Evolutionary conservation across 345 rosid genomes (phyloP).

Genomic region (Triadica sebifera): DNA sequence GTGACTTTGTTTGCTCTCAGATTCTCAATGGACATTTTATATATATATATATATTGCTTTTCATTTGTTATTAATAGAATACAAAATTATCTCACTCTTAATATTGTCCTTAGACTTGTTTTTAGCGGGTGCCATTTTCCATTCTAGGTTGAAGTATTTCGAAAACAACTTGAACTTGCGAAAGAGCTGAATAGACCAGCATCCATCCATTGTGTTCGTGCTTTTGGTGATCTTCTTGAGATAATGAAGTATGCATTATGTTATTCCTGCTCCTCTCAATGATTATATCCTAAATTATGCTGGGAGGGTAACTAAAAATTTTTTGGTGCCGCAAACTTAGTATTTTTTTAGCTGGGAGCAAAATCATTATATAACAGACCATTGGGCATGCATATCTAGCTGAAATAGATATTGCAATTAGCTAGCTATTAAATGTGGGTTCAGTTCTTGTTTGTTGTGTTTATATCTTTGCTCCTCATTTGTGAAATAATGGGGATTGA

Average conservation of each 20-base stretch:
- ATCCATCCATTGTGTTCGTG: conserved; percentile 83
- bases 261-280: background rate
- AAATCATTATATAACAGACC: too few species aligned
- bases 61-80: background rate
- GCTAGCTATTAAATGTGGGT: too few species aligned
- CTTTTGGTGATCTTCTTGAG: conserved; percentile 76
- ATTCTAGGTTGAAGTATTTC: conserved; percentile 60
- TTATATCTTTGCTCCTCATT: background rate
- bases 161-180: conserved; percentile 78
- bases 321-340: background rate
- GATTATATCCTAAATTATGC: background rate
- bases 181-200: conserved; percentile 76
- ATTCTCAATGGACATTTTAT: background rate
- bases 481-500: background rate
- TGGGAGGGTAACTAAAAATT: background rate
- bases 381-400: too few species aligned
- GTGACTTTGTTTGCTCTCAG: background rate
- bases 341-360: too few species aligned
- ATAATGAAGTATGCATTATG: conserved; percentile 53
- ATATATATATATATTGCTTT: background rate
- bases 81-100: background rate
- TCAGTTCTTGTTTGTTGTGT: background rate
- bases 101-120: background rate
- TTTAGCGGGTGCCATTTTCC: background rate
- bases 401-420: too few species aligned